A percentile compares a stretch with the other conserved stretches of the same genome.
Conservation (phyloP, 2,329 filamentous ascomycete species). For the Microcyclosporella mali region DNA sequence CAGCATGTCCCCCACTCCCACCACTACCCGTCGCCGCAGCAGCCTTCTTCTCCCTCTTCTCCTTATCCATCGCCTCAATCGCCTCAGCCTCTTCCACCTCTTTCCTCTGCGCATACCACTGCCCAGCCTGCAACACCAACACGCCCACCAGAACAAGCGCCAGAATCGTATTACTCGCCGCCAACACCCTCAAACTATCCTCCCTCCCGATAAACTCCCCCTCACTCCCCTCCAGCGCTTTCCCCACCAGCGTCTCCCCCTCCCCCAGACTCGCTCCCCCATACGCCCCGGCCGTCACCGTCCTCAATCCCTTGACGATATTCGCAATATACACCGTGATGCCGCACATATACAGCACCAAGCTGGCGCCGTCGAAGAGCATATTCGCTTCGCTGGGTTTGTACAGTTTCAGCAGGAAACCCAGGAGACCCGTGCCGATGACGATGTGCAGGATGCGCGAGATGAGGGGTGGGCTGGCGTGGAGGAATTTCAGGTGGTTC, state of each 20-base stretch:
- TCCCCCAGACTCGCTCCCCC: conserved; percentile 39
- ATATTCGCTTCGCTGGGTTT: conserved; percentile 88
- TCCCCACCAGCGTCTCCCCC: conserved; percentile 32
- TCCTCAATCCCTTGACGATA: conserved; percentile 87
- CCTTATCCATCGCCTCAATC: conserved; percentile 50
- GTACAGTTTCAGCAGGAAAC: conserved; percentile 93
- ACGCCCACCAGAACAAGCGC: conserved; percentile 89
- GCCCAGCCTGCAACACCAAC: conserved; percentile 84
- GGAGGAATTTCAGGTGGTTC: conserved; percentile 81
- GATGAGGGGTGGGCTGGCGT: conserved; percentile 86
- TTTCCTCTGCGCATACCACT: conserved; percentile 97
- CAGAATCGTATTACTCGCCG: conserved; percentile 92
- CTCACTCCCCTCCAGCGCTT: conserved; percentile 36
- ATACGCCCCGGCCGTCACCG: conserved; percentile 68
- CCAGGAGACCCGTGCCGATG: conserved; percentile 77
- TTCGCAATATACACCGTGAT: conserved; percentile 92
- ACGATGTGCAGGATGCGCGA: conserved; percentile 90
- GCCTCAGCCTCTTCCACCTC: conserved; percentile 72
- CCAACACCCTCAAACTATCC: conserved; percentile 83
- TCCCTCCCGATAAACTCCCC: conserved; percentile 71
- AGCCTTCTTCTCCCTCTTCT: conserved; percentile 40
- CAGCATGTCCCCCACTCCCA: too few relatives aligned
- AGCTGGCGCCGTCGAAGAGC: conserved; percentile 74
- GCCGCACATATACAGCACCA: conserved; percentile 74
- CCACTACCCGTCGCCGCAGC: conserved; percentile 20